These are phyloP conservation scores for Athelia sp. DNA, from an alignment of 1,284 basidiomycete genomes.

Conservation along the genomic window DNA sequence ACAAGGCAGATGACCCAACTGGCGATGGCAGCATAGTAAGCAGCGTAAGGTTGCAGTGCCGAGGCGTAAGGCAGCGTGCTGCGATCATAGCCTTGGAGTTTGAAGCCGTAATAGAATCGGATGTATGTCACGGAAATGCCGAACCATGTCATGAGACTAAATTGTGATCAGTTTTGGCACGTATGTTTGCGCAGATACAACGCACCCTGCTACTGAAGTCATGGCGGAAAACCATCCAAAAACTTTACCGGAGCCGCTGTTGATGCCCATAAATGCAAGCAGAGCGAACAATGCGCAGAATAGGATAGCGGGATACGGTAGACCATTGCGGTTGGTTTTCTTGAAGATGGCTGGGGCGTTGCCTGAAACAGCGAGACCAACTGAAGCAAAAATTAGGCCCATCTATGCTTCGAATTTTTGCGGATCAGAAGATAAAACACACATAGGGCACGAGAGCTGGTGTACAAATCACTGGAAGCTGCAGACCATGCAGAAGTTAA, in stretches of 20 bases:
- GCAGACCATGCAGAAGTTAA: constrained; percentile 56
- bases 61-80: constrained; percentile 37
- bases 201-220: constrained; percentile 27
- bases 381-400: constrained; percentile 30
- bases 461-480: constrained; percentile 52
- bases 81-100: constrained; percentile 40
- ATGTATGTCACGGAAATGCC: constrained; percentile 45
- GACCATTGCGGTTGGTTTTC: constrained; percentile 61
- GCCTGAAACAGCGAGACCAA: constrained; percentile 53
- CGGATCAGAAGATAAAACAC: constrained; percentile 53
- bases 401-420: constrained; percentile 41
- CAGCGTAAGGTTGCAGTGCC: constrained; percentile 33
- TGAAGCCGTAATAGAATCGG: constrained; percentile 43
- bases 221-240: constrained; percentile 29
- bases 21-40: constrained; percentile 40
- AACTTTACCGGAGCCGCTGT: constrained; percentile 5
- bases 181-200: neutral
- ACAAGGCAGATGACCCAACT: constrained; percentile 66
- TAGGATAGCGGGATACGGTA: constrained; percentile 70
- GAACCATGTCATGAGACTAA: constrained; percentile 33
- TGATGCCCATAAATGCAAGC: constrained; percentile 10
- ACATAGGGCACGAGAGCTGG: constrained; percentile 48
- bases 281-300: constrained; percentile 23
- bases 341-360: constrained; percentile 56
- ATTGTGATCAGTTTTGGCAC: constrained; percentile 12